Evolutionary conservation across 2,329 filamentous ascomycete genomes (phyloP).

Genomic region (Orbilia quercus): DNA sequence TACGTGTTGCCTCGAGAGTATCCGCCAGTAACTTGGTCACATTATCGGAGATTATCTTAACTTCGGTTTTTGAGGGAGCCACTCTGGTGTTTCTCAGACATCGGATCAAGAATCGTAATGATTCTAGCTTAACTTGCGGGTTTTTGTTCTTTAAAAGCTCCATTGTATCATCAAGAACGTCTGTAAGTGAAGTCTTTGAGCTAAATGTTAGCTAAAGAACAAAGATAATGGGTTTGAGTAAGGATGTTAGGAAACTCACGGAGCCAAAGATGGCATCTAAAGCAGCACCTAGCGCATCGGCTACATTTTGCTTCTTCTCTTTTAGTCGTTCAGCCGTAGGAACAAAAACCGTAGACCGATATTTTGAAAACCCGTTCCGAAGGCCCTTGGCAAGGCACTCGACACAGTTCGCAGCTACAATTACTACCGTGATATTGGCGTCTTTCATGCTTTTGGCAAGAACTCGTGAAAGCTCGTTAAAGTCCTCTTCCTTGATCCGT

Average conservation of each 20-base stretch:
- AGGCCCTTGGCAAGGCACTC: constrained; percentile 88
- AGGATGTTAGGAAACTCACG: constrained; percentile 51
- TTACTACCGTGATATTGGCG: constrained; percentile 94
- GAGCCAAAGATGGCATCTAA: constrained; percentile 77
- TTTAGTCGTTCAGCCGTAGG: constrained; percentile 96
- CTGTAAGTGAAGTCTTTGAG: constrained; percentile 77
- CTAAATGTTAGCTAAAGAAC: constrained; percentile 61
- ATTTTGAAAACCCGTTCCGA: constrained; percentile 79
- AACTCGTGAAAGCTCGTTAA: constrained; percentile 82
- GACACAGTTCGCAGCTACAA: constrained; percentile 90
- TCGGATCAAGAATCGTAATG: constrained; percentile 90
- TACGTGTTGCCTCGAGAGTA: constrained; percentile 83
- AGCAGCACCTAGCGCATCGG: constrained; percentile 86
- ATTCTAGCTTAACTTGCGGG: constrained; percentile 95
- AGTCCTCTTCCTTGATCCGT: constrained; percentile 89
- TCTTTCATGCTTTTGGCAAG: constrained; percentile 99
- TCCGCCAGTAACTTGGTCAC: constrained; percentile 91
- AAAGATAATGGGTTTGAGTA: background rate
- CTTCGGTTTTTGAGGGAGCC: constrained; percentile 85
- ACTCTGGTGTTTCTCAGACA: constrained; percentile 84
- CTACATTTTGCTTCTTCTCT: constrained; percentile 91
- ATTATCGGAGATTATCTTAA: constrained; percentile 84
- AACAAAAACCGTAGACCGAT: constrained; percentile 81
- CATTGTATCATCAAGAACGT: constrained; percentile 90
- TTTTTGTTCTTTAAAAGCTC: constrained; percentile 93